These are phyloP conservation scores for Russula foetens DNA, from an alignment of 768 basidiomycete species.

Conservation along the genomic window DNA sequence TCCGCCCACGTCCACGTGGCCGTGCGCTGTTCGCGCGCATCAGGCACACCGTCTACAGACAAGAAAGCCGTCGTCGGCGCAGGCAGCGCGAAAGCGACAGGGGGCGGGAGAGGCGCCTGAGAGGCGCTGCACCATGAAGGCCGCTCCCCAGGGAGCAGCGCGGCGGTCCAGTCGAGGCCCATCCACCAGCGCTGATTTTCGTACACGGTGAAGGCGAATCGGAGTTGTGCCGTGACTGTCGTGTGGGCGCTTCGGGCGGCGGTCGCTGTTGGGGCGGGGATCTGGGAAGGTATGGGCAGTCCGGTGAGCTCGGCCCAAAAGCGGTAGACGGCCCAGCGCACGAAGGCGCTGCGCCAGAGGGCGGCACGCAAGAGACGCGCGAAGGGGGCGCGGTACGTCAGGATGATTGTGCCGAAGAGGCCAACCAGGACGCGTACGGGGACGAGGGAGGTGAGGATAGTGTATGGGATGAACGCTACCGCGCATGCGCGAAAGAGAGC, in stretches of 20 bases:
- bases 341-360: slow-evolving; percentile 57
- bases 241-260: slow-evolving; percentile 17
- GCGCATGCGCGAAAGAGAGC: slow-evolving; percentile 48
- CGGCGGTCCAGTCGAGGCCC: slow-evolving; percentile 93
- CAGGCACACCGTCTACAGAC: slow-evolving; percentile 28
- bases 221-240: slow-evolving; percentile 27
- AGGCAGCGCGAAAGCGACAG: slow-evolving; percentile 60
- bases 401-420: slow-evolving; percentile 45
- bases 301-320: slow-evolving; percentile 47
- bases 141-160: slow-evolving; percentile 81
- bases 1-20: slow-evolving; percentile 90
- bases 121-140: slow-evolving; percentile 72
- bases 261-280: slow-evolving; percentile 28
- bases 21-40: slow-evolving; percentile 52
- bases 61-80: slow-evolving; percentile 52
- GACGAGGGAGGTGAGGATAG: slow-evolving; percentile 54
- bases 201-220: slow-evolving; percentile 83
- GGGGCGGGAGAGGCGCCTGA: slow-evolving; percentile 58
- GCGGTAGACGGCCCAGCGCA: slow-evolving; percentile 55
- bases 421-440: slow-evolving; percentile 56
- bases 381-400: slow-evolving; percentile 66
- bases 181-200: slow-evolving; percentile 99
- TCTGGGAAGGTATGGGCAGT: slow-evolving; percentile 35
- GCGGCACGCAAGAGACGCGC: slow-evolving; percentile 43
- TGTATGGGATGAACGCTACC: slow-evolving; percentile 55